Conservation (phyloP, 164 flowering plant genomes). For the Tetracentron sinense region DNA sequence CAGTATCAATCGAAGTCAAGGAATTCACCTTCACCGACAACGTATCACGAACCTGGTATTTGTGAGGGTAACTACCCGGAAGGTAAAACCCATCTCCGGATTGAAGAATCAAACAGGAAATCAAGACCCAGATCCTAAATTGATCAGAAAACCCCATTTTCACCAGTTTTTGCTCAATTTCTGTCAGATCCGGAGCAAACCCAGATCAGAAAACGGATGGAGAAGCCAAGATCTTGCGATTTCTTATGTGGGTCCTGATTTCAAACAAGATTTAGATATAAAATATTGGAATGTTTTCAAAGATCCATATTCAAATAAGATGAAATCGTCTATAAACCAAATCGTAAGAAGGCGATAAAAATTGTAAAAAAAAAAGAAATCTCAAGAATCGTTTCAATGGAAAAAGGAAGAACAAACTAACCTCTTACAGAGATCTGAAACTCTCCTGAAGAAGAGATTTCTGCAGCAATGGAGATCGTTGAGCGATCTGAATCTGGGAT, state of each 20-base stretch:
- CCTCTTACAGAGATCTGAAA: background rate
- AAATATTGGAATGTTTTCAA: background rate
- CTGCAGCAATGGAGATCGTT: background rate
- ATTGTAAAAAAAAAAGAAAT: background rate
- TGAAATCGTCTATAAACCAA: background rate
- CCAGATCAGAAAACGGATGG: slow-evolving; percentile 17
- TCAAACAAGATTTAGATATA: background rate
- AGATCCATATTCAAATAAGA: background rate
- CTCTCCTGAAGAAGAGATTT: background rate
- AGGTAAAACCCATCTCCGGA: slow-evolving; percentile 62
- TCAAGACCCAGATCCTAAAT: slow-evolving; percentile 40
- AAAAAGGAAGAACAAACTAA: background rate
- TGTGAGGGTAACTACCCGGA: slow-evolving; percentile 91
- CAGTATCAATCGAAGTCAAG: slow-evolving; percentile 74
- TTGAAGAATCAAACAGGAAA: slow-evolving; percentile 31
- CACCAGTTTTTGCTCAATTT: background rate
- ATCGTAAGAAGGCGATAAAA: background rate
- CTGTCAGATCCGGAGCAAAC: slow-evolving; percentile 35
- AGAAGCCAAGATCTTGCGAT: background rate
- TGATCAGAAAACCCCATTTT: slow-evolving; percentile 34
- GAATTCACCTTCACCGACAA: slow-evolving; percentile 74
- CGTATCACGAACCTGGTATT: slow-evolving; percentile 41
- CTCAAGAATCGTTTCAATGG: background rate
- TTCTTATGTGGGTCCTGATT: background rate
- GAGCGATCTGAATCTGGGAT: background rate